Base-by-base conservation (phyloP, 2,329 filamentous ascomycete species). In the Penicillium verrucosum region DNA sequence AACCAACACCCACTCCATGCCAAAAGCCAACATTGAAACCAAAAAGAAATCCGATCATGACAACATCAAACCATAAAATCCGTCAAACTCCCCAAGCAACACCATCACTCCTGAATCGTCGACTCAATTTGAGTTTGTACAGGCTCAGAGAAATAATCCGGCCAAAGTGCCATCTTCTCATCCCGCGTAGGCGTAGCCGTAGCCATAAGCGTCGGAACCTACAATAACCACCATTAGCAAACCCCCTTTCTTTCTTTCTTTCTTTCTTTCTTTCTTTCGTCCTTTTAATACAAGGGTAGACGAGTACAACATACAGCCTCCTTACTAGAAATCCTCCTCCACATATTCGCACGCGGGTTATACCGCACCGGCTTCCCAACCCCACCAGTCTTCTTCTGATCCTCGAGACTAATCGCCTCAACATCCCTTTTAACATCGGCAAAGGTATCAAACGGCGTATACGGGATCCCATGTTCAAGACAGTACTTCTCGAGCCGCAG, bases 331-430 rank as follows among this genome's bases (percentile, higher is more conserved):
- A 84, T 80, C 29, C 85, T 78, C 51, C 86, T 77, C 86, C 86
- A 88, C 75, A 88, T 78, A 70, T 88, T 88, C 29, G 85, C 86
- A 42, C 85, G 78, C 8, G 86, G 86, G 73, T 89, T 89, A 76
- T 87, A 89, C 62, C 80, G 77, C 9, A 75, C 79, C 0, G 85
- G 85, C 58, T 82, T 74, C 38, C 86, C 86, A 56, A 77, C 71
- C 48, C 85, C 85, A 47, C 80, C 77, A 0, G 85, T 89, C 77
- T 82, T 81, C 68, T 79, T 73, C 61, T 84, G 79, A 66, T 89
- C 85, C 66, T 87, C 80, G 57, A 78, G 76, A 42, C 78, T 80
- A 63, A 89, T 83, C 54, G 73, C 77, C 69, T 80, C 75, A 54
- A 88, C 78, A 70, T 87, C 84, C 30, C 66, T 74, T 73, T 87